Base-by-base conservation (phyloP, 2,329 filamentous ascomycete species). In the Alternaria hordeiaustralica region DNA sequence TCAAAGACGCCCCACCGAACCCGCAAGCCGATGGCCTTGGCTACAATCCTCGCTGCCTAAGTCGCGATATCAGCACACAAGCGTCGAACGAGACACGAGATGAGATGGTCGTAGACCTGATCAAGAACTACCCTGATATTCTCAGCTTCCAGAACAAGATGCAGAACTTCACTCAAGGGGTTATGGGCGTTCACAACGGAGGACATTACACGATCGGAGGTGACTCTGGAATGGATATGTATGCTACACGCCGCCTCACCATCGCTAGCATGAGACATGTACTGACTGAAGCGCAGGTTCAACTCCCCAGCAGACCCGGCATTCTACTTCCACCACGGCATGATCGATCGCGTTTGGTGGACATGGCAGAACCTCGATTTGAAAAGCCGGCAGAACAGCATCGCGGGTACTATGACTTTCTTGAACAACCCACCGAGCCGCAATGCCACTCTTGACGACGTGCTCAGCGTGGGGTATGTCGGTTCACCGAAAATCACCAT, bases 251-350 rank as follows among this genome's bases (percentile, higher is more conserved):
- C 4, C 2, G 8, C 9, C n/a, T 41, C 0, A 11, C 8, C n/a
- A 41, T 18, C 9, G 2, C 1, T 18, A 41, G 8, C 36, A 20
- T 21, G 4, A 20, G 15, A 20, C 6, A 9, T 10, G 10, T 50
- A 30, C 25, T 50, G n/a, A 50, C 47, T 50, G 5, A 77, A 75
- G 4, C n/a, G 36, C 15, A 41, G 36, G 36, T 41, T 41, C 36
- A 41, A 41, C 36, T 41, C 36, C 1, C 36, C 36, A 41, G 36
- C 36, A 41, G 83, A 86, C 28, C 82, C 82, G 1, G 64, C 75
- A 20, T 85, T 85, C 72, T 85, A 77, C 68, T 73, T 83, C 44
- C 83, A 85, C 64, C 84, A 85, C 61, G 78, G 77, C 6, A 80
- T 81, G 74, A 79, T 85, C 21, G 84, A 85, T 68, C 75, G 80